Evolutionary conservation across 169 alveolate genomes (phyloP), one percentile per base, ranked within the genome.

Genomic region (Plasmodium cynomolgi): DNA sequence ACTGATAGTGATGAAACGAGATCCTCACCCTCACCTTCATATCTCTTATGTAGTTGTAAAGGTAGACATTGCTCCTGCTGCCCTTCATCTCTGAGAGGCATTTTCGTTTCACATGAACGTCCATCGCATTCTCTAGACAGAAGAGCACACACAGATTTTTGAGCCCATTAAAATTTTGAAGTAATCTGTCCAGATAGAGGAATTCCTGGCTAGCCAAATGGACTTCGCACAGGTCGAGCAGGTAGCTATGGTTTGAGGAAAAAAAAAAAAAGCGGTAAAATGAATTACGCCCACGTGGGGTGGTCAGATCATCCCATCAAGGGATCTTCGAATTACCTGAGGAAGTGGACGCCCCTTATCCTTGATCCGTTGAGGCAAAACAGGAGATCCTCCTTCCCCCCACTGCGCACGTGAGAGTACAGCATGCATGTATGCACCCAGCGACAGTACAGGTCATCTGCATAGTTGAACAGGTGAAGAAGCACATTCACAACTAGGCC

Each of bases 391-490:
- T 68, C 83, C 8, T 86, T 86, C 44, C 44, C 44, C 26, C 47
- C 20, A 7, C 20, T 6, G 41, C 17, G 47, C n/a, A 79, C 71
- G 17, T 33, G 56, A 5, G 39, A 23, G 29, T 37, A 86, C 29
- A 73, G 11, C 8, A 56, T n/a, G 41, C 68, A 3, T 6, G 79
- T 9, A 4, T 23, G 68, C 33, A 75, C 47, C 13, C 11, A 11
- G 44, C 71, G 81, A 5, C 3, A 20, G 72, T 86, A 86, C 68
- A 86, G 15, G 50, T 86, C 93, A 44, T 86, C 93, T 20, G 68
- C 39, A 58, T 86, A 86, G 68, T 86, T 86, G 68, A 20, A 86
- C 47, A 86, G 81, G 44, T 86, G 56, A 41, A 86, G 72, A 77
- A 86, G 68, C 5, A 86, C 29, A 29, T 86, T 86, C 13, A 50